These are phyloP conservation scores for Metarhizium rileyi DNA, from an alignment of 2,329 filamentous ascomycete species.

Conservation along the genomic window DNA sequence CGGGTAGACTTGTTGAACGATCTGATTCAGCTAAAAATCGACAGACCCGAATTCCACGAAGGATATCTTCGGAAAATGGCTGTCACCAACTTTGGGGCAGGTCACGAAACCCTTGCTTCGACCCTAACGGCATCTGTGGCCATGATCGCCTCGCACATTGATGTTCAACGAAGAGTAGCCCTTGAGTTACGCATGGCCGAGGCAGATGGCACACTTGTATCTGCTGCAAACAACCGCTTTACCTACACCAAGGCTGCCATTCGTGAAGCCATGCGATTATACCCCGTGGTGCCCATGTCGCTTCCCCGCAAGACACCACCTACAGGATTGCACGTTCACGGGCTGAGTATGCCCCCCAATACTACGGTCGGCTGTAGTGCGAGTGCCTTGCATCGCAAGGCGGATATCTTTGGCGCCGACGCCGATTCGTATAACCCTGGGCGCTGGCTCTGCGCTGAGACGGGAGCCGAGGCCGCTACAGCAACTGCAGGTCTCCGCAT, in stretches of 20 bases:
- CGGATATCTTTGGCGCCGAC: constrained; percentile 37
- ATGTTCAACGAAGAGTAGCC: constrained; percentile 22
- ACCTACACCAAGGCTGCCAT: constrained; percentile 30
- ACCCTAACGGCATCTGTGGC: constrained; percentile 39
- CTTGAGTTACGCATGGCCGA: constrained; percentile 20
- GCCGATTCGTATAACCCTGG: constrained; percentile 33
- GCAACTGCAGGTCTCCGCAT: constrained; percentile 10
- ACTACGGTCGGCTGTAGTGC: constrained; percentile 43
- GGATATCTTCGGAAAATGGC: constrained; percentile 41
- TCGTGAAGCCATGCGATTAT: constrained; percentile 40
- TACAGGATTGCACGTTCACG: constrained; percentile 27
- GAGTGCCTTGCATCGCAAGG: constrained; percentile 38
- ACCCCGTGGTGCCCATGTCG: constrained; percentile 43
- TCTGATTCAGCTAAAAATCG: constrained; percentile 34
- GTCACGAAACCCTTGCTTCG: constrained; percentile 44
- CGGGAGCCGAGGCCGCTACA: constrained; percentile 9
- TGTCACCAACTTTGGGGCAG: constrained; percentile 45
- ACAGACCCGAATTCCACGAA: constrained; percentile 36
- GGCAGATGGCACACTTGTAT: constrained; percentile 6
- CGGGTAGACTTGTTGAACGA: constrained; percentile 35
- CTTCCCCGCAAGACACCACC: constrained; percentile 35
- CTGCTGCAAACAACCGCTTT: neutral
- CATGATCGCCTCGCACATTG: constrained; percentile 32
- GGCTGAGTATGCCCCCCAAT: constrained; percentile 30
- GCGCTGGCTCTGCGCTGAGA: constrained; percentile 34